Base-by-base conservation (phyloP, 805 yeast genomes). In the Candida easanensis region DNA sequence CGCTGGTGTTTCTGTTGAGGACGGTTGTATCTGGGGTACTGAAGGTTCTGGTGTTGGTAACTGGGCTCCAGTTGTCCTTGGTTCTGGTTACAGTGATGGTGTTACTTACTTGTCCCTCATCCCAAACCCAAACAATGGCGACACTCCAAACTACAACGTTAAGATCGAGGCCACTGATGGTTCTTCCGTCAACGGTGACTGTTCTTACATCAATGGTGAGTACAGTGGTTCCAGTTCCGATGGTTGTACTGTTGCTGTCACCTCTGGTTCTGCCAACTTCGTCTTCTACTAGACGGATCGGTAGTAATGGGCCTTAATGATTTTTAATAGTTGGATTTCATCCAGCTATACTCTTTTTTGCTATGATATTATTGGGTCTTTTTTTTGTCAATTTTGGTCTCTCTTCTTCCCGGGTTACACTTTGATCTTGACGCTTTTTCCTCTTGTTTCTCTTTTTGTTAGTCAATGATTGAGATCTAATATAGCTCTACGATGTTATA, bases 31-130 rank as follows among this genome's bases (percentile, higher is more conserved):
- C 58, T 91, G 99, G 99, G 95, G 97, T 66, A 63, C 78, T 42
- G 57, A 74, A 9, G 88, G 88, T 52, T 75, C 90, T 28, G 85
- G 83, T 60, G 69, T 86, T 52, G 99, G 99, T 73, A 91, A 91
- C 86, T 91, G 96, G 97, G 96, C 98, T 53, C 98, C 98, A 58
- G 75, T 91, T 54, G 87, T 83, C 69, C 75, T 93, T 58, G 99
- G 99, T 66, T 88, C 97, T 43, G 97, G 98, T 63, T 73, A 76
- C 68, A 73, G 85, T 49, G 49, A 58, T 47, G 76, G 77, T 50
- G 71, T 80, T 60, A 73, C 96, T 42, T 90, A 88, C 77, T 70
- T 91, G 59, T 88, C 97, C 13, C 73, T 91, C 68, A 88, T 89
- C 69, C 96, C 97, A 68, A 91, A 91, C 74, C 96, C 97, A 61